Evolutionary conservation across 305 asterid species (phyloP).

Genomic region (Fraxinus dipetala): DNA sequence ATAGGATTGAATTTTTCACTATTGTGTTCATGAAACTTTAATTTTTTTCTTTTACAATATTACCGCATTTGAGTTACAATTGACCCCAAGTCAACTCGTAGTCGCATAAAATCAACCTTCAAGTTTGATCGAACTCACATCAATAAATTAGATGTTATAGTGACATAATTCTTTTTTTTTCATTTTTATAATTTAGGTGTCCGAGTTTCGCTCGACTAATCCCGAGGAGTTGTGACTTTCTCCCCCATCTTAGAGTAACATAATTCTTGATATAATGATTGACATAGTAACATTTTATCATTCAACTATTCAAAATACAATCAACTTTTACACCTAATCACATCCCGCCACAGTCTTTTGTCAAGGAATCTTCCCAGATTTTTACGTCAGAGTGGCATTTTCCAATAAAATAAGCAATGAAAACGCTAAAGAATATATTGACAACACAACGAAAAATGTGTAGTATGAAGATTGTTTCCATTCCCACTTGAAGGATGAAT

Average conservation of each 20-base stretch:
- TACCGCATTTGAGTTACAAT: not conserved
- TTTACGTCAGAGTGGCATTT: too few relatives aligned
- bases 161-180: too few relatives aligned
- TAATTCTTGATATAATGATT: too few relatives aligned
- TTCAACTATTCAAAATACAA: too few relatives aligned
- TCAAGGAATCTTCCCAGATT: too few relatives aligned
- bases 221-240: too few relatives aligned
- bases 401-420: not conserved
- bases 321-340: too few relatives aligned
- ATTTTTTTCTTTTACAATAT: not conserved
- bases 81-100: not conserved
- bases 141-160: not conserved
- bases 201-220: too few relatives aligned
- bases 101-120: not conserved
- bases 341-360: too few relatives aligned
- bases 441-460: not conserved
- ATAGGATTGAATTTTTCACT: not conserved
- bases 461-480: not conserved
- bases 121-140: not conserved
- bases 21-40: not conserved
- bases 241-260: too few relatives aligned
- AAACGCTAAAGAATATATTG: not conserved
- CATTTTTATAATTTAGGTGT: too few relatives aligned
- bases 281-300: too few relatives aligned
- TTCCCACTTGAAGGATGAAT: conserved; percentile 10